Conservation (phyloP, 2,329 filamentous ascomycete genomes). For the Mycosphaerella sp. region DNA sequence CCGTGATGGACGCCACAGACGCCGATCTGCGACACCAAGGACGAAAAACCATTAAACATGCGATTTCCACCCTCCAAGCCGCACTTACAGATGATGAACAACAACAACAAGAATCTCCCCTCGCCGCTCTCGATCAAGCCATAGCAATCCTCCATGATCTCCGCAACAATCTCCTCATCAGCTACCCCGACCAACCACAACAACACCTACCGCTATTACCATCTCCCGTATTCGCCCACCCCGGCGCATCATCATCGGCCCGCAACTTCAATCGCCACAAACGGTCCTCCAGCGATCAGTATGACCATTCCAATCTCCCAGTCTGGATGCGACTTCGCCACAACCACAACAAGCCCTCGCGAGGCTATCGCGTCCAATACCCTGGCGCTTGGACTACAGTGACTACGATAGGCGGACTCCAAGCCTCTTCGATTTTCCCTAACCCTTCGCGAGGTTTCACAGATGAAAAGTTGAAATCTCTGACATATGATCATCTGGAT, state of each 20-base stretch:
- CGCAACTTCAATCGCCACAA: neutral
- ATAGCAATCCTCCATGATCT: conserved; percentile 5
- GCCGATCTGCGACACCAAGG: neutral
- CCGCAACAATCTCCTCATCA: neutral
- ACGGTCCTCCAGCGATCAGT: conserved; percentile 4
- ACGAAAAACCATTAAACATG: conserved; percentile 4
- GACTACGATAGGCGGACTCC: conserved; percentile 10
- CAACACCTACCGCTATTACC: no score
- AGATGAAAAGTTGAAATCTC: conserved; percentile 9
- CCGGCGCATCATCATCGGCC: neutral
- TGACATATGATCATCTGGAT: conserved; percentile 13
- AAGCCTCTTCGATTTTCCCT: conserved; percentile 10
- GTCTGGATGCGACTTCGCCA: conserved; percentile 16
- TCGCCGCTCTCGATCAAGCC: conserved; percentile 9
- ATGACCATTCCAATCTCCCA: conserved; percentile 5
- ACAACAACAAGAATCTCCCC: neutral
- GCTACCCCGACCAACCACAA: no score
- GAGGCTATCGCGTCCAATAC: conserved; percentile 14
- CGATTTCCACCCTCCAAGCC: conserved; percentile 3
- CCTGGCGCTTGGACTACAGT: conserved; percentile 9
- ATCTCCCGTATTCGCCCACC: neutral
- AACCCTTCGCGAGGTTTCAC: conserved; percentile 12
- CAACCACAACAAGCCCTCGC: conserved; percentile 5
- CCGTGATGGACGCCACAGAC: conserved; percentile 1
- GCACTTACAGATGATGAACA: conserved; percentile 2